Conservation (phyloP, 1,139 yeast species). For the Suhomyces terraborum region DNA sequence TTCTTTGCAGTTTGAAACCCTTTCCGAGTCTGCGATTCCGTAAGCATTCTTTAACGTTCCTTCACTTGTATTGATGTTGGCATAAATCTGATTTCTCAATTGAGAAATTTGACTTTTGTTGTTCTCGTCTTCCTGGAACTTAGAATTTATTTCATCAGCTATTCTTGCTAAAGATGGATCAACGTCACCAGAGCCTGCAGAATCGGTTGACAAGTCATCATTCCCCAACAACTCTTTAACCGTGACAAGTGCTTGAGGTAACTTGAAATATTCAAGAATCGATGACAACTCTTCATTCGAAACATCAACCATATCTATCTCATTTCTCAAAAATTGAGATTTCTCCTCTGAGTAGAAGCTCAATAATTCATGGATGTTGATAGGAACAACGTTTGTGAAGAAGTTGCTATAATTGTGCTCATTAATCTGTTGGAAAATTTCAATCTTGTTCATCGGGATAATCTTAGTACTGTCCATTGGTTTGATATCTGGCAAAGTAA, state of each 20-base stretch:
- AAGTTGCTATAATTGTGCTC: constrained; percentile 59
- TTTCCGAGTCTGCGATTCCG: constrained; percentile 14
- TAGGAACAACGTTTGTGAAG: constrained; percentile 80
- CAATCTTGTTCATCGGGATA: constrained; percentile 48
- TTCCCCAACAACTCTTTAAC: constrained; percentile 42
- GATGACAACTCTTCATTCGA: constrained; percentile 80
- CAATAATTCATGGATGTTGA: constrained; percentile 81
- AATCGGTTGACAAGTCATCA: constrained; percentile 7
- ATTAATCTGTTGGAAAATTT: constrained; percentile 42
- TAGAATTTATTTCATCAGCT: constrained; percentile 32
- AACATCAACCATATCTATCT: constrained; percentile 72
- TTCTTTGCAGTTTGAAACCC: constrained; percentile 33
- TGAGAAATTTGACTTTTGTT: constrained; percentile 29
- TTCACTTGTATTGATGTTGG: constrained; percentile 44
- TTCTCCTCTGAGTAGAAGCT: constrained; percentile 89
- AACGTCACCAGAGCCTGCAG: constrained; percentile 14
- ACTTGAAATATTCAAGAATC: constrained; percentile 73
- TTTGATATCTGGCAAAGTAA: constrained; percentile 60
- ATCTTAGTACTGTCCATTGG: constrained; percentile 78
- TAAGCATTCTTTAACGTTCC: constrained; percentile 14
- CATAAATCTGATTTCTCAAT: constrained; percentile 44
- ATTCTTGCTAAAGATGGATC: constrained; percentile 22
- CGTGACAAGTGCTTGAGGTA: constrained; percentile 67
- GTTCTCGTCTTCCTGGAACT: constrained; percentile 24
- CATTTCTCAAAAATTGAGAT: constrained; percentile 72